phyloP scores from a whole-genome alignment of 225 moss, liverwort and hornwort genomes.

The Pseudisothecium myosuroides region DNA sequence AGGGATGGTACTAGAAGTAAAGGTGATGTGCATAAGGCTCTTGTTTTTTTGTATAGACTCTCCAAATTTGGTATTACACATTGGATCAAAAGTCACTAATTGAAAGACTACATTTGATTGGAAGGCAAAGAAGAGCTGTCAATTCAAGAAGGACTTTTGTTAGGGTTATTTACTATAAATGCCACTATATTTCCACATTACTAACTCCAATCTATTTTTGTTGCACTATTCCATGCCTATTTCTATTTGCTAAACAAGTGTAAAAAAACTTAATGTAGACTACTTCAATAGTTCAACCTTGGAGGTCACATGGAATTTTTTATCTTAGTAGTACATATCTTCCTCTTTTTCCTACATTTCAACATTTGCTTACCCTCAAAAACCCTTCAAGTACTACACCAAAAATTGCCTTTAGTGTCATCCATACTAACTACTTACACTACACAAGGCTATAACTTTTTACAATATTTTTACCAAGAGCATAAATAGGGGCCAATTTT shows the following conservation, averaged over 20 bases:
- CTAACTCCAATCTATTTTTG: neutral
- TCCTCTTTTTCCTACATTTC: neutral
- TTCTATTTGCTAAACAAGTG: neutral
- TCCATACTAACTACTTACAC: neutral
- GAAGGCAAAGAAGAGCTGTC: neutral
- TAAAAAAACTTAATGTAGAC: neutral
- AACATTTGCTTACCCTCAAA: neutral
- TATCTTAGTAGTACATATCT: neutral
- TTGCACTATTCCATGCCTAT: neutral
- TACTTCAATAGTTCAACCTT: neutral
- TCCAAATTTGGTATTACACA: neutral
- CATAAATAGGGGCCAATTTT: neutral
- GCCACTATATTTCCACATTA: neutral
- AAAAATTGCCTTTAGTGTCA: neutral
- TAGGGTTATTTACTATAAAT: neutral
- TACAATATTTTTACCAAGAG: neutral
- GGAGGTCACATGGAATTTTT: fast-evolving
- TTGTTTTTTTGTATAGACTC: neutral
- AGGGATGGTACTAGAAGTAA: neutral
- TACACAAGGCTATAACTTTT: neutral
- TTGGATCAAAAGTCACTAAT: neutral
- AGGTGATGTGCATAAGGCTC: neutral
- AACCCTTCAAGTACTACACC: neutral
- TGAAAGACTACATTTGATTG: fast-evolving
- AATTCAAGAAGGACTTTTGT: neutral